These are phyloP conservation scores for Plasmodium ovale DNA, from an alignment of 169 alveolate species.

Conservation along the genomic window DNA sequence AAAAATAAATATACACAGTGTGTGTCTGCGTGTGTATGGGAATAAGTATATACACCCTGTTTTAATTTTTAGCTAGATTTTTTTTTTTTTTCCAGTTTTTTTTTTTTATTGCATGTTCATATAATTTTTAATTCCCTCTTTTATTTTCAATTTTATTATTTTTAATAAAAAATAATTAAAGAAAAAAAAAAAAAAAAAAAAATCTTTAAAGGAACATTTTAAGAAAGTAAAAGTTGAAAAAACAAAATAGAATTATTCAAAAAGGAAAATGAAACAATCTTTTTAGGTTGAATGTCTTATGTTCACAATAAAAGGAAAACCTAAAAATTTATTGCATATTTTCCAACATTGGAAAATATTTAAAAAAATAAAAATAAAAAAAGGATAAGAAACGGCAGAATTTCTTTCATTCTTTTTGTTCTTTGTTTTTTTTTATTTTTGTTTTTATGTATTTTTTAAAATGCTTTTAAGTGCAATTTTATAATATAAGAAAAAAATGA, in stretches of 20 bases:
- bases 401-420: neutral
- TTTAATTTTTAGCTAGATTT: constrained; percentile 10
- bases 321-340: neutral
- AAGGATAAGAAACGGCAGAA: neutral
- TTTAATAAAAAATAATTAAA: constrained; percentile 22
- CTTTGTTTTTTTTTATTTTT: neutral
- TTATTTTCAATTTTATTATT: constrained; percentile 22
- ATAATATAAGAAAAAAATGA: no score
- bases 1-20: neutral
- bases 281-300: neutral
- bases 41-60: neutral
- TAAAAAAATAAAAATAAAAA: no score
- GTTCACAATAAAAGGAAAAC: neutral
- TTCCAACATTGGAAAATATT: neutral
- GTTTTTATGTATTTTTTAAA: no score
- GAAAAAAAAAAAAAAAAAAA: neutral
- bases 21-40: neutral
- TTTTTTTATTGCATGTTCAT: constrained; percentile 23
- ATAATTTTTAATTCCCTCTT: constrained; percentile 22
- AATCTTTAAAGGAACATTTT: neutral
- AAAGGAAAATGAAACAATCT: neutral
- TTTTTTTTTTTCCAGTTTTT: neutral
- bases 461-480: constrained; percentile 12
- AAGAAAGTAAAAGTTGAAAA: neutral
- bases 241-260: constrained; percentile 20